phyloP scores from a whole-genome alignment of 768 basidiomycete genomes.

The Calocera viscosa region DNA sequence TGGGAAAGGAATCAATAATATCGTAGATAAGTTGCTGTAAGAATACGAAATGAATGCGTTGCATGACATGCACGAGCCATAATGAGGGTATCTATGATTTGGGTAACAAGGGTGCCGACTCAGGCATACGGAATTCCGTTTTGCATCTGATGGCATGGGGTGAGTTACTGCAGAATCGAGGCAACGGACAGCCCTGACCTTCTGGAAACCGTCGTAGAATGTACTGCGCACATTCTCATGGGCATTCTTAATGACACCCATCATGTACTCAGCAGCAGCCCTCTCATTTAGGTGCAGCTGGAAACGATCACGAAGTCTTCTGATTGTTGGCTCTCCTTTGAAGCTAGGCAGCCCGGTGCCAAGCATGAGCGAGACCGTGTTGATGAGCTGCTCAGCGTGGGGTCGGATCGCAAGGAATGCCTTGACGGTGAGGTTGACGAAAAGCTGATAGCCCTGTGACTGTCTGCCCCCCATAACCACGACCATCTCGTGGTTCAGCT shows the following conservation, averaged over 20 bases:
- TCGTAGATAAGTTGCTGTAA: not conserved
- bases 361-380: constrained; percentile 85
- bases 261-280: constrained; percentile 90
- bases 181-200: constrained; percentile 37
- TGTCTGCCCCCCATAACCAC: constrained; percentile 90
- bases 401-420: constrained; percentile 96
- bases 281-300: constrained; percentile 68
- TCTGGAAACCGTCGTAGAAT: constrained; percentile 91
- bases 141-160: constrained; percentile 8
- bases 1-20: constrained; percentile 3
- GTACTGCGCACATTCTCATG: constrained; percentile 90
- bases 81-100: not conserved
- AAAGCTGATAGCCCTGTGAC: constrained; percentile 88
- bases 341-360: constrained; percentile 91
- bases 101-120: not conserved
- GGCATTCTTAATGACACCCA: constrained; percentile 75
- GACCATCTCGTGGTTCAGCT: constrained; percentile 98
- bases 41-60: not conserved
- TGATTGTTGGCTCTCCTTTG: constrained; percentile 90
- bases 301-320: constrained; percentile 76
- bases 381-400: constrained; percentile 78
- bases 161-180: not conserved
- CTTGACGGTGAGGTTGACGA: constrained; percentile 87
- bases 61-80: not conserved
- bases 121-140: constrained; percentile 8